These are phyloP conservation scores for Candolleomyces eurysporus DNA, from an alignment of 768 basidiomycete genomes.

Conservation along the genomic window DNA sequence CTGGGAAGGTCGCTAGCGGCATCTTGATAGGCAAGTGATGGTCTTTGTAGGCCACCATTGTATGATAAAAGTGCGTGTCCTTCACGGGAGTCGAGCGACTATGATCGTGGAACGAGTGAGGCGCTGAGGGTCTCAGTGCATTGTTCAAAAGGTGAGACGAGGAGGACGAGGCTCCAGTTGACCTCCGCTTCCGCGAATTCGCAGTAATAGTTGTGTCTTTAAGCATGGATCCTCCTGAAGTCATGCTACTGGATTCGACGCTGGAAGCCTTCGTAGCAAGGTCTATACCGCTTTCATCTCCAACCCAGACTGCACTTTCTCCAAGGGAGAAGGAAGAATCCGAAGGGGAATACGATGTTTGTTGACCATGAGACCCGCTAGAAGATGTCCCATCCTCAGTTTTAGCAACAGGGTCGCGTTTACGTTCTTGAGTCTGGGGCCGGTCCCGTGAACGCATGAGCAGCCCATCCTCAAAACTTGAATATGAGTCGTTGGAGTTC, in stretches of 20 bases:
- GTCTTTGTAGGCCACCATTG: constrained; percentile 78
- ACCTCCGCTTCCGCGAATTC: constrained; percentile 52
- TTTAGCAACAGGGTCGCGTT: constrained; percentile 24
- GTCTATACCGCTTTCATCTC: constrained; percentile 62
- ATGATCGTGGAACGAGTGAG: constrained; percentile 45
- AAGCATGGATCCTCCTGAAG: constrained; percentile 27
- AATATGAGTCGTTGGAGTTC: constrained; percentile 59
- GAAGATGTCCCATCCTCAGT: constrained; percentile 31
- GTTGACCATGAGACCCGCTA: constrained; percentile 19
- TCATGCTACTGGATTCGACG: constrained; percentile 41
- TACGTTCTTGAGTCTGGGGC: constrained; percentile 28
- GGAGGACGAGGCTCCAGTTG: constrained; percentile 72
- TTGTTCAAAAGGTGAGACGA: constrained; percentile 54
- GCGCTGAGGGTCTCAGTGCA: constrained; percentile 33
- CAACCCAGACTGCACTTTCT: constrained; percentile 83
- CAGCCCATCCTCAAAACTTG: constrained; percentile 70
- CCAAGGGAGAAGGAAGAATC: constrained; percentile 76
- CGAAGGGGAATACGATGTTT: constrained; percentile 53
- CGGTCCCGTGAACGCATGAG: constrained; percentile 42
- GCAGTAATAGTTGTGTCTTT: constrained; percentile 38
- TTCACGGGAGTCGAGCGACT: constrained; percentile 53
- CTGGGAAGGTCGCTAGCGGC: constrained; percentile 84
- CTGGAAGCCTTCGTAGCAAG: constrained; percentile 44
- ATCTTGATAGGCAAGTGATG: constrained; percentile 87
- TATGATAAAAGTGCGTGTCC: constrained; percentile 95